Base-by-base conservation (phyloP, 2,329 filamentous ascomycete genomes). In the Dactylellina cionopaga region DNA sequence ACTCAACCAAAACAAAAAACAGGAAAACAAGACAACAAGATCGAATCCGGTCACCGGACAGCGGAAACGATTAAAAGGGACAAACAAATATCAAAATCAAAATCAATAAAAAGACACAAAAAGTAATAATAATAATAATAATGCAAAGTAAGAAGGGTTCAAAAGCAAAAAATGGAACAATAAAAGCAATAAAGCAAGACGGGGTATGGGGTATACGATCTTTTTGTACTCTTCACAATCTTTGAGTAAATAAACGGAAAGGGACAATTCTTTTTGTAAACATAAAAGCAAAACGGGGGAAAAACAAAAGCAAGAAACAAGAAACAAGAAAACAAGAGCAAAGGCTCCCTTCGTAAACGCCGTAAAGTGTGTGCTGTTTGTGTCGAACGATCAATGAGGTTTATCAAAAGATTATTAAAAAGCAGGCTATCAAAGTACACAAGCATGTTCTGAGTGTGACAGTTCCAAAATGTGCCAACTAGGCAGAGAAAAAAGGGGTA, bases 311-410 rank as follows among this genome's bases (percentile, higher is more conserved):
- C 17, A 62, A 51, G 17, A n/a, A 39, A 33, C 7, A 2, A 41
- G 24, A n/a, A 62, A 55, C 11, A 17, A 17, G 17, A 6, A 52
- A 51, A 46, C 43, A 47, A 31, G 29, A 49, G 22, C 19, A 17
- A 43, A 35, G 55, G 29, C 56, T 65, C 60, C 59, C 68, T 29
- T 72, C 68, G 47, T 72, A 72, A n/a, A 72, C 68, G 68, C 68
- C 68, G 39, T 72, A 15, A 41, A 70, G 22, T 59, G 35, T 65
- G 59, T 55, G 39, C n/a, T n/a, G n/a, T n/a, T n/a, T n/a, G n/a
- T n/a, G n/a, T n/a, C 19, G 27, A 33, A 25, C 15, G n/a, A 37
- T 9, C 19, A 44, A 19, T 15, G 10, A 44, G 11, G 5, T 24
- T 24, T 6, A 29, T 37, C 19, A 72, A 47, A 29, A 47, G 63